Base-by-base conservation (phyloP, 148 eudicot species). In the Amaranthus palmeri region DNA sequence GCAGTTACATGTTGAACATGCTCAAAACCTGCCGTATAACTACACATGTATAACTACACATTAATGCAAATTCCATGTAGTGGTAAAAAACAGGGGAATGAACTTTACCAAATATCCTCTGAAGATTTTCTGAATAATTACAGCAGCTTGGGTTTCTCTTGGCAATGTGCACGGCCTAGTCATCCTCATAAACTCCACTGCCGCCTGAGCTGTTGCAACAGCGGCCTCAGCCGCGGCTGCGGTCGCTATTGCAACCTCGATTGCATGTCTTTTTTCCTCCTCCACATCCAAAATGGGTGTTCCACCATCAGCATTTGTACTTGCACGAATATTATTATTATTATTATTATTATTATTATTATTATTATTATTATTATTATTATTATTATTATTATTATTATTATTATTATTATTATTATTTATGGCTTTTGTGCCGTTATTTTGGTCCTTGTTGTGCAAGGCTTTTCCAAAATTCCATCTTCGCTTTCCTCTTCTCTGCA, bases 71-170 rank as follows among this genome's bases (percentile, higher is more conserved):
- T 17, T 59, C 3, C 6, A 59, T 3, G 63, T 17, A 12, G 40
- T 4, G 7, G 42, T 17, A 59, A 10, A 59, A 11, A 43, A 6
- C 4, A 59, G 42, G 6, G n/a, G 13, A 65, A 6, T 6, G 6
- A 52, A 63, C 59, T 54, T 54, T 88, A 90, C 97, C 91, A 92
- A 79, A 76, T 90, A 92, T 11, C 93, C 93, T 84, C 88, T 88
- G 85, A 88, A 92, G 61, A 78, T 76, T 36, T 82, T 81, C 78
- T 92, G 97, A 65, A 92, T 87, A 55, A 69, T 45, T 42, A 74
- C 54, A 41, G 93, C 96, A 68, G 97, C 93, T 40, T 70, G 77
- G 67, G 79, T 74, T 79, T 79, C 73, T 67, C 61, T 66, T 60
- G 69, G 71, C 18, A 74, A 68, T 52, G 70, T 52, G 10, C 85